These are phyloP conservation scores for Acer campestre DNA, from an alignment of 345 rosid species.

Conservation along the genomic window DNA sequence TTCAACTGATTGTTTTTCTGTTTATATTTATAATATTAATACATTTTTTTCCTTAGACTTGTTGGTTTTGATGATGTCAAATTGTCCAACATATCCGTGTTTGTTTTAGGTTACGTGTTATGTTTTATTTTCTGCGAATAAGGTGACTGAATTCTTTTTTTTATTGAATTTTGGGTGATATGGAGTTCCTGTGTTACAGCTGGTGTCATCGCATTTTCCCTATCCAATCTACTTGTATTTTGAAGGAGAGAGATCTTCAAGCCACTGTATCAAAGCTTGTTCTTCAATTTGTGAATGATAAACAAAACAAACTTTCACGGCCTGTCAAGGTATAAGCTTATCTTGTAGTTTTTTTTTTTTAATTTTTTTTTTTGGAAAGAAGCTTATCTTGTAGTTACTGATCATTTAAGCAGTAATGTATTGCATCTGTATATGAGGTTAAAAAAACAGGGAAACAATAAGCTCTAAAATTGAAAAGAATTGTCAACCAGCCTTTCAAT, in stretches of 20 bases:
- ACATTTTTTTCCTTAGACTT: neutral
- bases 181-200: conserved; percentile 45
- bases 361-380: no score
- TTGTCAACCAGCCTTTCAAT: neutral
- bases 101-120: neutral
- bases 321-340: conserved; percentile 64
- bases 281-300: conserved; percentile 54
- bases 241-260: conserved; percentile 73
- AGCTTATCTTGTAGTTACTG: neutral
- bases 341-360: no score
- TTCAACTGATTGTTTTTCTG: neutral
- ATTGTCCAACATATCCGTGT: neutral
- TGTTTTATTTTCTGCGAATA: neutral
- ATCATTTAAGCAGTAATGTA: neutral
- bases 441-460: neutral
- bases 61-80: neutral
- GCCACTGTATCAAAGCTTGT: conserved; percentile 77
- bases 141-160: conserved; percentile 10
- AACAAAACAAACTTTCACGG: conserved; percentile 38
- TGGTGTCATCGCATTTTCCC: conserved; percentile 98
- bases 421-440: neutral
- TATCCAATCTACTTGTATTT: conserved; percentile 80
- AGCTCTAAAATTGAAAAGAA: neutral
- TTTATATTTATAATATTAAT: neutral
- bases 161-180: conserved; percentile 10